A percentile compares a stretch with the other conserved stretches of the same genome.
phyloP scores from a whole-genome alignment of 805 yeast species.

The Isabelozyma heimii region DNA sequence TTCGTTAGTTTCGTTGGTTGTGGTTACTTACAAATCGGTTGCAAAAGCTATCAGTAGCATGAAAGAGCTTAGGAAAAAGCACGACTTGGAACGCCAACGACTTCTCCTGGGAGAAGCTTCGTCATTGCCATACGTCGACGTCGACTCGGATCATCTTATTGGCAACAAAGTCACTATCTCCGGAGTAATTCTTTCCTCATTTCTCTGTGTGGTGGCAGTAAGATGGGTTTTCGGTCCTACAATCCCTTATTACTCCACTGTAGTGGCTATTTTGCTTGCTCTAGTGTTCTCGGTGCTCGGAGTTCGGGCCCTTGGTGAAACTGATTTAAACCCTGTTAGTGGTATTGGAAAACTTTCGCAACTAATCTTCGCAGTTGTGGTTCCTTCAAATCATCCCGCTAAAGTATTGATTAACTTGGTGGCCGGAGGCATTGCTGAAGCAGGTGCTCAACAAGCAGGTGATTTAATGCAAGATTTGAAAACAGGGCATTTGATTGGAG shows the following conservation, averaged over 20 bases:
- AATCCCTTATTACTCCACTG: conserved; percentile 69
- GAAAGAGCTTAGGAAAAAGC: background rate
- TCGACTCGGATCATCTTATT: conserved; percentile 47
- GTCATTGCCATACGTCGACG: conserved; percentile 10
- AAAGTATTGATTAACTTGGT: conserved; percentile 80
- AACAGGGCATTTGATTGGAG: conserved; percentile 89
- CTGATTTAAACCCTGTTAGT: conserved; percentile 94
- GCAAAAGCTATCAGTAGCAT: background rate
- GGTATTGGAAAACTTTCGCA: conserved; percentile 96
- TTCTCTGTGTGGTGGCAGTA: conserved; percentile 66
- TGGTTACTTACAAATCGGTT: conserved; percentile 51
- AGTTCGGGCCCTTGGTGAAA: conserved; percentile 93
- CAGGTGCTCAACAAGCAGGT: conserved; percentile 99
- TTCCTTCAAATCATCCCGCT: conserved; percentile 75
- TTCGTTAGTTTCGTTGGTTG: conserved; percentile 74
- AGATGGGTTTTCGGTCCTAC: conserved; percentile 65
- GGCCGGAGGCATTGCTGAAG: conserved; percentile 97
- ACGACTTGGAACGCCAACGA: background rate
- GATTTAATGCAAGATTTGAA: conserved; percentile 96
- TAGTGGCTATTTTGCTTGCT: conserved; percentile 71
- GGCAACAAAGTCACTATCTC: conserved; percentile 44
- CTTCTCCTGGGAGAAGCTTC: background rate
- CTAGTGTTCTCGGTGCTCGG: conserved; percentile 79
- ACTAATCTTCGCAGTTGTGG: conserved; percentile 75
- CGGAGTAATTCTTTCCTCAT: conserved; percentile 66